Percentiles rank a stretch among this genome's conserved stretches.
These are phyloP conservation scores for Crucibulum laeve DNA, from an alignment of 768 basidiomycete genomes.

Conservation along the genomic window DNA sequence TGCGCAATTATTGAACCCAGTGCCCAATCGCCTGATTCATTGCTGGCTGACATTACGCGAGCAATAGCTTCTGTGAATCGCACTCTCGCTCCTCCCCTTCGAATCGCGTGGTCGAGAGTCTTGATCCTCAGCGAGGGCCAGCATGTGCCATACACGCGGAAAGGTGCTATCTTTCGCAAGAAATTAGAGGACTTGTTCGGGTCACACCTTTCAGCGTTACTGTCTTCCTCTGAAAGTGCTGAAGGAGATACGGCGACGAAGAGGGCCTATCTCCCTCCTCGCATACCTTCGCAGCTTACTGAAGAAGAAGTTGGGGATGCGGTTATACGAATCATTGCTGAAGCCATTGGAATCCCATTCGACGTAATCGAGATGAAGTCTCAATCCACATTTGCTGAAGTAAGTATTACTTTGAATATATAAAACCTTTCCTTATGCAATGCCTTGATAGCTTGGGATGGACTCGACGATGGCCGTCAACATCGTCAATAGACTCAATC, in stretches of 20 bases:
- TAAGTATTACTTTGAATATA: slow-evolving; percentile 1
- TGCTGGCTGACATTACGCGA: slow-evolving; percentile 19
- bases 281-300: background rate
- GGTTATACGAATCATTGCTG: slow-evolving; percentile 17
- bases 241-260: slow-evolving; percentile 7
- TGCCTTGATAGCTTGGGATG: slow-evolving; percentile 25
- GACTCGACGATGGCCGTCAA: slow-evolving; percentile 26
- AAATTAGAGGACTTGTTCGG: slow-evolving; percentile 25
- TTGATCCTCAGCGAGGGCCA: slow-evolving; percentile 19
- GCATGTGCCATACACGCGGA: slow-evolving; percentile 24
- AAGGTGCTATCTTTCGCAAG: slow-evolving; percentile 28
- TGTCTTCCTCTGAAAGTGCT: slow-evolving; percentile 12
- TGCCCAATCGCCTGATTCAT: slow-evolving; percentile 4
- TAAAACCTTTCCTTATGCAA: background rate
- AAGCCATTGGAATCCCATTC: slow-evolving; percentile 17
- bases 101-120: slow-evolving; percentile 27
- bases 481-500: slow-evolving; percentile 25
- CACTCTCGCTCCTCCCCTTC: slow-evolving; percentile 24
- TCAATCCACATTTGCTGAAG: slow-evolving; percentile 27
- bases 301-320: slow-evolving; percentile 5
- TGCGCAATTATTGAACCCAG: slow-evolving; percentile 26
- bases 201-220: slow-evolving; percentile 12
- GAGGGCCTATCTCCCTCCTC: background rate
- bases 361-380: slow-evolving; percentile 19
- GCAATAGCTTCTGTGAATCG: slow-evolving; percentile 23